These are phyloP conservation scores for Amanita phalloides DNA, from an alignment of 768 basidiomycete species.

Conservation along the genomic window DNA sequence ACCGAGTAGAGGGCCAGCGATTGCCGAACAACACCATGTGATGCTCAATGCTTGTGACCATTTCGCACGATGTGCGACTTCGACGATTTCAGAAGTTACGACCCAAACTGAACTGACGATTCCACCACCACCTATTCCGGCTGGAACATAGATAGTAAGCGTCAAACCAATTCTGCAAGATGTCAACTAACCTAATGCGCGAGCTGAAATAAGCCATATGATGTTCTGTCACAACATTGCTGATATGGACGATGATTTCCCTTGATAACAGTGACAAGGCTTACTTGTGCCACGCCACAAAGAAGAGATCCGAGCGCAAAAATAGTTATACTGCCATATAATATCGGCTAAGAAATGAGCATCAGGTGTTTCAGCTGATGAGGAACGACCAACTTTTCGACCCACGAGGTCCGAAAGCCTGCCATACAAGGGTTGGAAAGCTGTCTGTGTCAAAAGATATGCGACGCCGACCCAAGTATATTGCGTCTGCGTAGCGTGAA, in stretches of 20 bases:
- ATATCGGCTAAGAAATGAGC: conserved; percentile 35
- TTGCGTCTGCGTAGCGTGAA: conserved; percentile 55
- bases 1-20: conserved; percentile 77
- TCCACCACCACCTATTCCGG: conserved; percentile 81
- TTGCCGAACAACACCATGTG: conserved; percentile 80
- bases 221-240: conserved; percentile 27
- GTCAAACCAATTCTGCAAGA: neutral
- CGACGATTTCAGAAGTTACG: conserved; percentile 77
- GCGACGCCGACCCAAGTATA: conserved; percentile 84
- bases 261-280: conserved; percentile 11
- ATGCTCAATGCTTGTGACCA: conserved; percentile 82
- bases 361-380: conserved; percentile 5
- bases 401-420: conserved; percentile 72
- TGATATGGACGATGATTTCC: conserved; percentile 9
- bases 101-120: conserved; percentile 84
- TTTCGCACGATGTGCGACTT: conserved; percentile 56
- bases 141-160: conserved; percentile 22
- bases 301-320: conserved; percentile 74
- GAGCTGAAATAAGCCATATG: conserved; percentile 56
- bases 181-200: conserved; percentile 30
- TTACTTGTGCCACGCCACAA: conserved; percentile 66
- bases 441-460: conserved; percentile 82
- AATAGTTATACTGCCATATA: conserved; percentile 63
- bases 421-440: conserved; percentile 76
- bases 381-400: conserved; percentile 44